Base-by-base conservation (phyloP, 345 rosid species). In the Excoecaria agallocha region DNA sequence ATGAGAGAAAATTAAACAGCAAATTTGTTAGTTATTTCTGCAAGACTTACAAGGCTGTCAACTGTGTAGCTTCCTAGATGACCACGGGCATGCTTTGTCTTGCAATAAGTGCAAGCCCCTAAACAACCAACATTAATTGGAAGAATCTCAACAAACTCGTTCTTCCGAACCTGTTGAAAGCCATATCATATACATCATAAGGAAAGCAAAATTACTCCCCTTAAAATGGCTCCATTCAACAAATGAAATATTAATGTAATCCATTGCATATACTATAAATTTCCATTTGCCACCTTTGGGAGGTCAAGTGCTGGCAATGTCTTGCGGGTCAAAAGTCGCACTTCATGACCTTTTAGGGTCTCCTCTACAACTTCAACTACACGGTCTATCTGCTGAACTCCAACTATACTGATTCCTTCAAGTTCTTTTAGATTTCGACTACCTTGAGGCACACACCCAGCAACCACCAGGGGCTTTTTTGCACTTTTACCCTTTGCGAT, bases 81-180 rank as follows among this genome's bases (percentile, higher is more conserved):
- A 80, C 99, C 99, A 81, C 97, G 99, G 57, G 99, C 98, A 73
- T 95, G 98, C 82, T 95, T 95, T 66, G 97, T 95, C 90, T 95
- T 93, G 85, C 99, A 95, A 72, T 95, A 95, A 75, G 98, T 93
- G 84, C 98, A 93, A 51, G 99, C 91, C 67, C 97, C 99, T 80
- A 95, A 83, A 79, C 99, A 95, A 43, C 99, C 96, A 63, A 93
- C 99, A 84, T 95, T 95, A 68, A 95, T 86, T 8, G 98, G 98
- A 38, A 95, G 94, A 76, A 91, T 93, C 89, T 95, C 97, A 13
- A 93, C 83, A 70, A 88, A 93, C 78, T 86, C 91, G 81, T 93
- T 95, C 84, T 78, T 89, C 57, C 99, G 86, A 76, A 95, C 98
- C 98, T 95, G 86, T 79, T 13, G 68, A 68, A 57, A 58, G 20